Base-by-base conservation (phyloP, 1,284 basidiomycete species). In the Entoloma clypeatum region DNA sequence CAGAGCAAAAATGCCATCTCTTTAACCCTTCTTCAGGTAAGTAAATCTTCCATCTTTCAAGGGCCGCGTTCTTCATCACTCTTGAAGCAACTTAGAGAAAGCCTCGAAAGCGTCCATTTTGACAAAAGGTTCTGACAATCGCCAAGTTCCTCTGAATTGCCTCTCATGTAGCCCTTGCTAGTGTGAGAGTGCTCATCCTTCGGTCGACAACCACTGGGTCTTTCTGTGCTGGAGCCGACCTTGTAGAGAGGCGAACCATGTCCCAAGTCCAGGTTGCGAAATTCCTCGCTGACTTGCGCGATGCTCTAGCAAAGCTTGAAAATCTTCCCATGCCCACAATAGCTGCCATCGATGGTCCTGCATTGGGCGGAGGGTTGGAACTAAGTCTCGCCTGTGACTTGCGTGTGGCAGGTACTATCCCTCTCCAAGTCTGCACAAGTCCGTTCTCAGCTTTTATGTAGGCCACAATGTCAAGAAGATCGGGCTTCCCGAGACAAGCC, bases 161-260 rank as follows among this genome's bases (percentile, higher is more conserved):
- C 24, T 31, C 41, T 25, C 35, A 27, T 32, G 24, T 45, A 18
- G 45, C 28, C 13, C 44, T 48, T 39, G 30, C 37, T 43, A 87
- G 85, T 39, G 70, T 86, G 19, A 84, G 91, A 42, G 77, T 87
- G 0, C 72, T 95, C 47, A 80, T 96, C 43, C 58, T 95, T 11
- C 78, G 83, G 41, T 92, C 92, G 2, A 76, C 84, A 0, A 76
- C 77, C 0, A 55, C 72, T 8, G 80, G 80, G n/a, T 76, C 86
- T 2, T 96, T 95, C 66, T 97, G 93, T 60, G 86, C 93, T 13
- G 93, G 94, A 5, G 93, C 93, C 7, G 93, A 97, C 63, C 78
- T 97, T 36, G 74, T 75, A 43, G 93, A 97, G 61, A 75, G 93
- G 44, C 80, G 82, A 26, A 74, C 75, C 1, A 96, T 97, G 92